Percentiles rank a stretch among this genome's conserved stretches.
Evolutionary conservation across 2,329 filamentous ascomycete species (phyloP).

Genomic region (Penicillium sp.): DNA sequence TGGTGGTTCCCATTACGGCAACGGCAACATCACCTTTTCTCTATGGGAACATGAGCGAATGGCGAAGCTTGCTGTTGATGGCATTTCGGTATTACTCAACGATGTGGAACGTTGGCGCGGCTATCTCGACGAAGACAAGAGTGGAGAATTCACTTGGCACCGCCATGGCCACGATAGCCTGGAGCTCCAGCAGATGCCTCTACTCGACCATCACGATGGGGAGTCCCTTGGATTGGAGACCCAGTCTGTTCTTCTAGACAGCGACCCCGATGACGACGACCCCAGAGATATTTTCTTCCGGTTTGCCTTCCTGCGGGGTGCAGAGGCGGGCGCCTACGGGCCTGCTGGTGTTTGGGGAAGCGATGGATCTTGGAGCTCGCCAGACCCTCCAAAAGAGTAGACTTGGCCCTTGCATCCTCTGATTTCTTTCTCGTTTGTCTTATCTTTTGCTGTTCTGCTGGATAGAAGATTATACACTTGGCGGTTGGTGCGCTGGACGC

Average conservation of each 20-base stretch:
- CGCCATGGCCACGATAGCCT: constrained; percentile 46
- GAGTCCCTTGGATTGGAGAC: constrained; percentile 19
- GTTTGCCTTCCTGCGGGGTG: constrained; percentile 51
- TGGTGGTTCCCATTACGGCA: constrained; percentile 39
- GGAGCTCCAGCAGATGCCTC: constrained; percentile 34
- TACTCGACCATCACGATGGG: constrained; percentile 26
- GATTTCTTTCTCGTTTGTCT: neutral
- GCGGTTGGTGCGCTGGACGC: constrained; percentile 25
- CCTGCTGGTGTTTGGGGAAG: constrained; percentile 45
- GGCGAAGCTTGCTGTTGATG: constrained; percentile 53
- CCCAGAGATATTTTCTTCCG: constrained; percentile 52
- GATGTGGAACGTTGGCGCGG: constrained; percentile 66
- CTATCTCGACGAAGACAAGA: constrained; percentile 56
- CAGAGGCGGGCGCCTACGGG: constrained; percentile 44
- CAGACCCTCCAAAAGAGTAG: constrained; percentile 16
- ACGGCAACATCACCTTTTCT: constrained; percentile 52
- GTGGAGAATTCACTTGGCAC: constrained; percentile 57
- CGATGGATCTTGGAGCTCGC: constrained; percentile 41
- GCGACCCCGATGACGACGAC: constrained; percentile 29
- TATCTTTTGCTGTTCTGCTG: constrained; percentile 3
- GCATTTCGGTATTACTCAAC: constrained; percentile 64
- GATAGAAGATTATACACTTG: constrained; percentile 19
- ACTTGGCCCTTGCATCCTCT: neutral
- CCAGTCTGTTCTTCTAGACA: constrained; percentile 19
- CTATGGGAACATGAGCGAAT: constrained; percentile 48